Evolutionary conservation across 176 grass and related monocot genomes (phyloP).

Genomic region (Stipa capillata): DNA sequence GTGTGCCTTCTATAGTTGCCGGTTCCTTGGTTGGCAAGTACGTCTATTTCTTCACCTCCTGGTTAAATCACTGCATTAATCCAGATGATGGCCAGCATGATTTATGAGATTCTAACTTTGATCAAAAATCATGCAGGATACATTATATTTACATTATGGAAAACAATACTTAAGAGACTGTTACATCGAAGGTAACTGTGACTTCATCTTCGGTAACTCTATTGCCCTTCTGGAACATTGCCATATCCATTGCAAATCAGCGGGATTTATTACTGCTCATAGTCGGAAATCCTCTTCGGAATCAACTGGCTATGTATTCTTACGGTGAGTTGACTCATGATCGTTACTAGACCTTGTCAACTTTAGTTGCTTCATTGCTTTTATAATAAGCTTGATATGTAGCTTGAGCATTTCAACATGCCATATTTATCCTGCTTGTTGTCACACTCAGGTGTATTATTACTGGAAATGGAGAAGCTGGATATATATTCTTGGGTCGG

Average conservation of each 20-base stretch:
- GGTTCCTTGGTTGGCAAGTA: conserved; percentile 98
- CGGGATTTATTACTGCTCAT: conserved; percentile 91
- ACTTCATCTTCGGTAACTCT: conserved; percentile 97
- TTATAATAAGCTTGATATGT: not conserved
- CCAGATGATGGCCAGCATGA: not conserved
- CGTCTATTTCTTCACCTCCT: not conserved
- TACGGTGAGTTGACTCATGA: conserved; percentile 39
- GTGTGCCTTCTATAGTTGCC: conserved; percentile 84
- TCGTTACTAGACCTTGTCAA: not conserved
- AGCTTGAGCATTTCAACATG: not conserved
- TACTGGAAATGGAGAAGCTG: conserved; percentile 69
- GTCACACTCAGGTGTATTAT: conserved; percentile 64
- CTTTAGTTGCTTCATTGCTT: not conserved
- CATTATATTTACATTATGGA: conserved; percentile 89
- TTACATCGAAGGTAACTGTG: conserved; percentile 91
- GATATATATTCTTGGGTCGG: conserved; percentile 82
- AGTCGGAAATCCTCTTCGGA: conserved; percentile 88
- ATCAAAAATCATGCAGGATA: conserved; percentile 52
- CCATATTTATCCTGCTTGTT: not conserved
- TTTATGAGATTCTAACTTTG: not conserved
- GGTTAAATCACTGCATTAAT: not conserved
- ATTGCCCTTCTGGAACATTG: conserved; percentile 88
- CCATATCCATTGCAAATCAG: conserved; percentile 90
- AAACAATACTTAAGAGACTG: conserved; percentile 96
- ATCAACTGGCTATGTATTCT: conserved; percentile 88